Conservation (phyloP, 1,284 basidiomycete species). For the Malassezia pachydermatis region DNA sequence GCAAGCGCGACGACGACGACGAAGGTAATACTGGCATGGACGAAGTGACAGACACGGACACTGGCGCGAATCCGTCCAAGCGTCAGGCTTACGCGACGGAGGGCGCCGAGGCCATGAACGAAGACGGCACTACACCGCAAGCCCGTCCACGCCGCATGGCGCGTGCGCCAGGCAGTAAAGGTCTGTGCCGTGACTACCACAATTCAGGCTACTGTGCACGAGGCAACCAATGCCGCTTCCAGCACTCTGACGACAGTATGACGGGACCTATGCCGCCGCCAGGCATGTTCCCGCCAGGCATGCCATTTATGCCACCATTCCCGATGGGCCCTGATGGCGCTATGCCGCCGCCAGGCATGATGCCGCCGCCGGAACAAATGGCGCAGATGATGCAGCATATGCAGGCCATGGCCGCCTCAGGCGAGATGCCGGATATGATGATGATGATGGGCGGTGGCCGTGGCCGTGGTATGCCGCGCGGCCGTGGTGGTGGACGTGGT, state of each 20-base stretch:
- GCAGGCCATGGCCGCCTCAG: slow-evolving; percentile 8
- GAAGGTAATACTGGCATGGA: background rate
- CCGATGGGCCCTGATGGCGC: slow-evolving; percentile 10
- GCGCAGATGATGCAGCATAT: slow-evolving; percentile 15
- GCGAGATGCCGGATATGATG: slow-evolving; percentile 4
- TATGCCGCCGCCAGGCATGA: slow-evolving; percentile 19
- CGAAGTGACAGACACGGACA: background rate
- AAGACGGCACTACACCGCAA: slow-evolving; percentile 11
- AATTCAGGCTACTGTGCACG: slow-evolving; percentile 66
- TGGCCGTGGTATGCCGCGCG: slow-evolving; percentile 23
- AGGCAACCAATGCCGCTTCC: slow-evolving; percentile 79
- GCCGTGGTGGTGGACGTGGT: slow-evolving; percentile 52
- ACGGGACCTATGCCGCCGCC: slow-evolving; percentile 11
- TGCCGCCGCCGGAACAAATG: slow-evolving; percentile 7
- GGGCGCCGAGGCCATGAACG: background rate
- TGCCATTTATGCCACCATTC: slow-evolving; percentile 18
- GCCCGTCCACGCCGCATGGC: background rate
- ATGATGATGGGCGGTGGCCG: slow-evolving; percentile 3
- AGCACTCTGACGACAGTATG: slow-evolving; percentile 54
- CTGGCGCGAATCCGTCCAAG: background rate
- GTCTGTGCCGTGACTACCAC: slow-evolving; percentile 43
- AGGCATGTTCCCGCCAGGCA: slow-evolving; percentile 7
- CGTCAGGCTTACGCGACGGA: slow-evolving; percentile 9
- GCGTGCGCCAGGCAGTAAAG: slow-evolving; percentile 22
- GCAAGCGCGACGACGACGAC: slow-evolving; percentile 9